A percentile compares a stretch with the other conserved stretches of the same genome.
phyloP scores from a whole-genome alignment of 768 basidiomycete genomes.

The Amanita rubescens region DNA sequence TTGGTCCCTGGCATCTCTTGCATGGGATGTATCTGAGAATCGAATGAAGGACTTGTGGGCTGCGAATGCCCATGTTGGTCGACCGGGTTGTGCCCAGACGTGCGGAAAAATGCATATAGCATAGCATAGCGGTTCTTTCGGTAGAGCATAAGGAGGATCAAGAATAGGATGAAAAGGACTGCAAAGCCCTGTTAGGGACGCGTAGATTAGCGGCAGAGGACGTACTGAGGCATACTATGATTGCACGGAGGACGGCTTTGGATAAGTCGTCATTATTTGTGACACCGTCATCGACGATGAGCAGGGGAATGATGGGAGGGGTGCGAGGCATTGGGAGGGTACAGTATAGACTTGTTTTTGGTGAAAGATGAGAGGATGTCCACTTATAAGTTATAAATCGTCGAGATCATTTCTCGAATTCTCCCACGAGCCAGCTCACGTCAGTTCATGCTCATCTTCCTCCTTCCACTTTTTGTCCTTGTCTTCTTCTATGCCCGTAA shows the following conservation, averaged over 20 bases:
- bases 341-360: no score
- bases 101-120: not conserved
- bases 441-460: not conserved
- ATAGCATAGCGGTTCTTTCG: not conserved
- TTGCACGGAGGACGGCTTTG: not conserved
- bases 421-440: not conserved
- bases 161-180: constrained; percentile 4
- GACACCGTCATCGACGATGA: not conserved
- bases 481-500: not conserved
- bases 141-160: not conserved
- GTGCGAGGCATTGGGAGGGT: no score
- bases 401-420: no score
- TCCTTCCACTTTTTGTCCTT: not conserved
- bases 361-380: no score
- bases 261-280: not conserved
- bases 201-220: not conserved
- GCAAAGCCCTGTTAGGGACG: not conserved
- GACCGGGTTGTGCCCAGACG: not conserved
- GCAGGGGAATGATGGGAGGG: no score
- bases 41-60: not conserved
- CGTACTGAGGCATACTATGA: not conserved
- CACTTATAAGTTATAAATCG: no score
- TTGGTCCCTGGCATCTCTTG: not conserved
- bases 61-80: not conserved
- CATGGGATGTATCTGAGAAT: not conserved